phyloP scores from a whole-genome alignment of 1,284 basidiomycete species.

The Trichosporon faecale region DNA sequence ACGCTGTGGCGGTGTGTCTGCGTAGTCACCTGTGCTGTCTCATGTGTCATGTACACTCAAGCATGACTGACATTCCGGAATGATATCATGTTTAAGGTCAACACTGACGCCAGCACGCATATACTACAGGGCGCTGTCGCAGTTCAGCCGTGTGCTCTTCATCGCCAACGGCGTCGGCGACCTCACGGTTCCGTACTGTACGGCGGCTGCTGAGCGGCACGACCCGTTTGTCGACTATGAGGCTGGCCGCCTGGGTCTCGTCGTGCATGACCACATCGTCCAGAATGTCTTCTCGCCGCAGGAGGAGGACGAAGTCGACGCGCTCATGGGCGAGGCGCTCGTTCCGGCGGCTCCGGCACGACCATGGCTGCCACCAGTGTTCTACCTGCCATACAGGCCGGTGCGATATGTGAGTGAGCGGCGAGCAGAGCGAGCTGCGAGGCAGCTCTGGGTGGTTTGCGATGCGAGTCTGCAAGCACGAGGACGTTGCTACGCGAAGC shows the following conservation, averaged over 20 bases:
- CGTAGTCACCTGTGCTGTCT: not conserved
- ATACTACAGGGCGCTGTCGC: slow-evolving; percentile 70
- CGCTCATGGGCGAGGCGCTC: slow-evolving; percentile 13
- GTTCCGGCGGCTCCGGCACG: not conserved
- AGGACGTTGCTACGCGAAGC: no score
- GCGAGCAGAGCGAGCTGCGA: not conserved
- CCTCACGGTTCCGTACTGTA: slow-evolving; percentile 75
- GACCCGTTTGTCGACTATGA: slow-evolving; percentile 67
- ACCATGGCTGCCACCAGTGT: slow-evolving; percentile 33
- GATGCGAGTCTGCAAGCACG: no score
- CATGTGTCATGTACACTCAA: not conserved
- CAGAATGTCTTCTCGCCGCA: slow-evolving; percentile 20
- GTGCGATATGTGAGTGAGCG: slow-evolving; percentile 39
- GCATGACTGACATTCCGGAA: not conserved
- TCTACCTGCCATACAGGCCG: slow-evolving; percentile 33
- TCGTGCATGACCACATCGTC: slow-evolving; percentile 40
- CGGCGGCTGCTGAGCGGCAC: slow-evolving; percentile 66
- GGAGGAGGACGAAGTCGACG: slow-evolving; percentile 32
- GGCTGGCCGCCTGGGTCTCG: slow-evolving; percentile 63
- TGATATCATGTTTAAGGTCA: not conserved
- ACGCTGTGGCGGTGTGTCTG: not conserved
- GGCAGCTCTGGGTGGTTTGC: no score
- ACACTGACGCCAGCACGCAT: slow-evolving; percentile 60
- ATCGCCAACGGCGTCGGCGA: slow-evolving; percentile 86
- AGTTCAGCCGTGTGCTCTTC: slow-evolving; percentile 69